Percentiles rank a stretch among this genome's conserved stretches.
Evolutionary conservation across 2,329 filamentous ascomycete genomes (phyloP).

Genomic region (Trichocomaceae sp.): DNA sequence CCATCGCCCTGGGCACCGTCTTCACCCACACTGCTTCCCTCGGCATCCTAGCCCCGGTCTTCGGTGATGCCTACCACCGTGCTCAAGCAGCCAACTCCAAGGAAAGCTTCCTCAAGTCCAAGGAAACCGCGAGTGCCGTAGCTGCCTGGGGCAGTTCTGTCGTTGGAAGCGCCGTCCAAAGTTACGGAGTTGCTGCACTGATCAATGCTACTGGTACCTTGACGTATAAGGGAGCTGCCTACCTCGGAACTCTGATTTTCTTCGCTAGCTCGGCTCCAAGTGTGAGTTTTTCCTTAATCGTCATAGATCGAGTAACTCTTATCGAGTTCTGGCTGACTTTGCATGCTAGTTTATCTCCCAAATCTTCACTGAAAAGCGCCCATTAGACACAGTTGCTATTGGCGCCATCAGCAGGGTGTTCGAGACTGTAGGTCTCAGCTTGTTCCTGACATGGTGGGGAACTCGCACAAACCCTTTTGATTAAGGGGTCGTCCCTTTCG

Average conservation of each 20-base stretch:
- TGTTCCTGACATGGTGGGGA: constrained; percentile 97
- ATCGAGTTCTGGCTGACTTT: too few relatives aligned
- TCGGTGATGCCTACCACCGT: constrained; percentile 89
- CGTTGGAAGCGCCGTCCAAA: constrained; percentile 79
- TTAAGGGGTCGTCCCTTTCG: constrained; percentile 41
- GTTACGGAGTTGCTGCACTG: constrained; percentile 81
- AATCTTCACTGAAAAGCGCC: constrained; percentile 83
- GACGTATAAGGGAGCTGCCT: constrained; percentile 94
- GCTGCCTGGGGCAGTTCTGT: constrained; percentile 87
- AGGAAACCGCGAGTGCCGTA: constrained; percentile 82
- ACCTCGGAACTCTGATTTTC: constrained; percentile 87
- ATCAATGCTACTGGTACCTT: constrained; percentile 93
- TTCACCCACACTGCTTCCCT: constrained; percentile 93
- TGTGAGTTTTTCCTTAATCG: constrained; percentile 48
- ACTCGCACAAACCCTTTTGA: constrained; percentile 90
- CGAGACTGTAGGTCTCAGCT: constrained; percentile 84
- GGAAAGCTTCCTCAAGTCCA: constrained; percentile 92
- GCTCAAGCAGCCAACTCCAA: constrained; percentile 88
- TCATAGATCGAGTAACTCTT: background rate
- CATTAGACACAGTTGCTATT: constrained; percentile 82
- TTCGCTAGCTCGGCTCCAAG: constrained; percentile 79
- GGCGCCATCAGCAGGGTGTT: constrained; percentile 76
- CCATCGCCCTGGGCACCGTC: constrained; percentile 88
- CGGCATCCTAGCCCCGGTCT: constrained; percentile 79
- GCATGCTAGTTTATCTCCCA: constrained; percentile 69